Percentiles rank a stretch among this genome's conserved stretches.
These are phyloP conservation scores for Mycothermus thermophilus DNA, from an alignment of 495 filamentous ascomycete species.

Conservation along the genomic window DNA sequence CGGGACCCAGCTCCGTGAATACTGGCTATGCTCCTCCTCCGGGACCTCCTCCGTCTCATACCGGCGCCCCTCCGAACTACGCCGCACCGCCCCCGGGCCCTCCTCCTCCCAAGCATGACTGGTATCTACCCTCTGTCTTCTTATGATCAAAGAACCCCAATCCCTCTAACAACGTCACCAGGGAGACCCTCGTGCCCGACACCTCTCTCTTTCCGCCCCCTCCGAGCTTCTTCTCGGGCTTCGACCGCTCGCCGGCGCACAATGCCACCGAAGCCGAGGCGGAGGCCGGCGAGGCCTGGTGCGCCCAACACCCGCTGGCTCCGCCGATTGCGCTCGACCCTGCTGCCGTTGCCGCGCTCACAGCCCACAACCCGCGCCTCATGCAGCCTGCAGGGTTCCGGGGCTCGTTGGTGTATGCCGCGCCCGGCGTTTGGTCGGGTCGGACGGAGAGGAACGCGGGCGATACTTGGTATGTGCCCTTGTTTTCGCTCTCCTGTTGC, in stretches of 20 bases:
- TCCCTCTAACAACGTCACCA: slow-evolving; percentile 1
- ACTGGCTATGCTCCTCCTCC: slow-evolving; percentile 24
- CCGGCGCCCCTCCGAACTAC: slow-evolving; percentile 8
- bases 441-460: slow-evolving; percentile 17
- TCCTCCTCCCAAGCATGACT: slow-evolving; percentile 52
- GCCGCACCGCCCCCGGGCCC: slow-evolving; percentile 18
- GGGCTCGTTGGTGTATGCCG: slow-evolving; percentile 18
- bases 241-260: slow-evolving; percentile 51
- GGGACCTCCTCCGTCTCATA: slow-evolving; percentile 21
- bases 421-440: slow-evolving; percentile 33
- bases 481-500: not conserved
- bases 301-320: slow-evolving; percentile 47
- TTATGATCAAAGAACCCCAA: not conserved
- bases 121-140: slow-evolving; percentile 13
- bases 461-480: slow-evolving; percentile 30
- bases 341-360: slow-evolving; percentile 18
- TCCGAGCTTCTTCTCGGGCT: slow-evolving; percentile 48
- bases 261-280: slow-evolving; percentile 61
- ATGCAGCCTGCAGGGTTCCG: slow-evolving; percentile 21
- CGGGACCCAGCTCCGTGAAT: not conserved
- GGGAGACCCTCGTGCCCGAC: slow-evolving; percentile 61
- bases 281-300: slow-evolving; percentile 61
- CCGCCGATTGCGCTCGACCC: slow-evolving; percentile 39
- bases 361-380: slow-evolving; percentile 23
- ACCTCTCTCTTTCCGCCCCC: slow-evolving; percentile 72